Evolutionary conservation across 2,329 filamentous ascomycete species (phyloP), one percentile per base, ranked within the genome.

Genomic region (Alternaria sp.): DNA sequence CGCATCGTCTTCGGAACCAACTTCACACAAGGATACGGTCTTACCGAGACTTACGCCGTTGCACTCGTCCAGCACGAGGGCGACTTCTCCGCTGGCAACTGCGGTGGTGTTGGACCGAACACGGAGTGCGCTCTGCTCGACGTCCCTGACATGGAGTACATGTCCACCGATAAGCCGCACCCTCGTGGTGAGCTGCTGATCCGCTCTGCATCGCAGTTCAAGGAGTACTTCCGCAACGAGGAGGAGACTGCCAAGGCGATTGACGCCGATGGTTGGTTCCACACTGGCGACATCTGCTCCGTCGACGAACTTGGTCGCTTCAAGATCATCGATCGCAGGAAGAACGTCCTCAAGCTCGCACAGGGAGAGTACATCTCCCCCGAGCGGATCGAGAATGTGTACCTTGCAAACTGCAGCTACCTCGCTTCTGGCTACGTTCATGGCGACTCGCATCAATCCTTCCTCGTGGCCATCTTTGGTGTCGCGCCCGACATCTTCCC

Each of bases 291-390:
- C 74, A 95, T 99, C 69, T 93, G 89, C 75, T 88, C 90, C 68
- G 86, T 99, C 23, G 96, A 99, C 80, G 89, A 89, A 70, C 81
- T 92, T 76, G 96, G 96, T 66, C 92, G 94, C 64, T 91, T 98
- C 85, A 90, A 88, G 81, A 97, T 99, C 81, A 91, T 99, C 74
- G 96, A 99, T 81, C 93, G 96, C 74, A 91, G 93, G 83, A 99
- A 99, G 91, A 98, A 98, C 82, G 93, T 99, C n/a, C 89, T 99
- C 77, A 99, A 99, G 87, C 88, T 99, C 59, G 90, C 95, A 0
- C 96, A 99, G 81, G 96, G 96, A 79, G 96, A 99, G 83, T 99
- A 99, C 82, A 93, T 99, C 74, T 97, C 94, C 1, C 96, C 96
- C 13, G 96, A 99, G 83, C 92, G 94, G 61, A 93, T 99, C 76